Conservation (phyloP, 352 stramenopile species). For the Phytophthora colocasiae region DNA sequence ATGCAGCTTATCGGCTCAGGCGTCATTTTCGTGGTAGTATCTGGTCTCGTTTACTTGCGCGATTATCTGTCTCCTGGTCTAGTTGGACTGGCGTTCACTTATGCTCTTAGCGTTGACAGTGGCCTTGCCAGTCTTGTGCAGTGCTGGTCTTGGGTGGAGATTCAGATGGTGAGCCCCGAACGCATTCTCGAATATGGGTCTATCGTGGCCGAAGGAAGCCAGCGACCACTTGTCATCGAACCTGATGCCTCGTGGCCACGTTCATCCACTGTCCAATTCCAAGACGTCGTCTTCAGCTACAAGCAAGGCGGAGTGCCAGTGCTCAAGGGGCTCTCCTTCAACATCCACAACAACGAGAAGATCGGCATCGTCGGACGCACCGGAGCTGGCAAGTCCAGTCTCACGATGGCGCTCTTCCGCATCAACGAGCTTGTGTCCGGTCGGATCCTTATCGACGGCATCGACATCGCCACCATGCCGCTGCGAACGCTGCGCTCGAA, state of each 20-base stretch:
- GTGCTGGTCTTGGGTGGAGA: slow-evolving; percentile 52
- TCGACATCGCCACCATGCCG: slow-evolving; percentile 44
- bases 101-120: slow-evolving; percentile 83
- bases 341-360: too few relatives aligned
- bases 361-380: slow-evolving; percentile 83
- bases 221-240: slow-evolving; percentile 27
- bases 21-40: slow-evolving; percentile 51
- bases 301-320: slow-evolving; percentile 45
- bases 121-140: slow-evolving; percentile 76
- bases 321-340: too few relatives aligned
- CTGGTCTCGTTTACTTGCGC: slow-evolving; percentile 41
- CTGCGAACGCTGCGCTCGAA: slow-evolving; percentile 39
- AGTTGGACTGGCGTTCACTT: slow-evolving; percentile 89
- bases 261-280: slow-evolving; percentile 77
- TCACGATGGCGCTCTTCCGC: slow-evolving; percentile 89
- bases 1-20: slow-evolving; percentile 58
- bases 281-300: slow-evolving; percentile 87
- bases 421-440: slow-evolving; percentile 76
- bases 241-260: slow-evolving; percentile 65
- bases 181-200: slow-evolving; percentile 48
- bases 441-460: slow-evolving; percentile 54
- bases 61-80: slow-evolving; percentile 61
- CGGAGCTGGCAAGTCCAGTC: slow-evolving; percentile 84
- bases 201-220: slow-evolving; percentile 34
- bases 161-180: slow-evolving; percentile 69